Conservation (phyloP, 2,329 filamentous ascomycete genomes). For the Paraphaeosphaeria sporulosa region DNA sequence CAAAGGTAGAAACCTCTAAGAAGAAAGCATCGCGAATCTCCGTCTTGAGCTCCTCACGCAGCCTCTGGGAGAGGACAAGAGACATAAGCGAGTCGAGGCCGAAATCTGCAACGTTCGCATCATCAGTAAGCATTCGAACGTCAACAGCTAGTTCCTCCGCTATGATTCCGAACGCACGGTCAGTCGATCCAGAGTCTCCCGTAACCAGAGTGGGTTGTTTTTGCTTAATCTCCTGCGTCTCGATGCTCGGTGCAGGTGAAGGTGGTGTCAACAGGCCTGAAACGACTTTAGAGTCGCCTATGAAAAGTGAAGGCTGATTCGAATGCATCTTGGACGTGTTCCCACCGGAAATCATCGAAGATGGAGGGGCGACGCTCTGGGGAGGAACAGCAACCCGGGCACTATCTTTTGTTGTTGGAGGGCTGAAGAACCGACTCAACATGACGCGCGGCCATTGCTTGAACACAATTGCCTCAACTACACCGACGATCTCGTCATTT, state of each 20-base stretch:
- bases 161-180: constrained; percentile 25
- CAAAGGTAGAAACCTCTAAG: constrained; percentile 34
- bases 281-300: too few relatives aligned
- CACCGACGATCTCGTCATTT: constrained; percentile 41
- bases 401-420: constrained; percentile 16
- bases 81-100: constrained; percentile 40
- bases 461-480: constrained; percentile 41
- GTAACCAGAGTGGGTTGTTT: background rate
- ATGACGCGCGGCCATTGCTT: constrained; percentile 28
- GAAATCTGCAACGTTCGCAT: constrained; percentile 30
- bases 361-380: background rate
- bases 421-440: constrained; percentile 31
- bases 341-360: too few relatives aligned
- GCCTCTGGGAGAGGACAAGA: constrained; percentile 31
- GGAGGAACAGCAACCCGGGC: background rate
- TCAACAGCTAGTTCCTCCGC: constrained; percentile 30
- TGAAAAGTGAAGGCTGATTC: too few relatives aligned
- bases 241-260: background rate
- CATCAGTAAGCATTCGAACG: constrained; percentile 26
- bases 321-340: too few relatives aligned
- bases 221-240: background rate
- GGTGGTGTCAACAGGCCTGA: background rate
- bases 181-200: too few relatives aligned
- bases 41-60: constrained; percentile 30
- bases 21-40: constrained; percentile 27